Evolutionary conservation across 306 rosid species (phyloP).

Genomic region (Rosa chinensis): DNA sequence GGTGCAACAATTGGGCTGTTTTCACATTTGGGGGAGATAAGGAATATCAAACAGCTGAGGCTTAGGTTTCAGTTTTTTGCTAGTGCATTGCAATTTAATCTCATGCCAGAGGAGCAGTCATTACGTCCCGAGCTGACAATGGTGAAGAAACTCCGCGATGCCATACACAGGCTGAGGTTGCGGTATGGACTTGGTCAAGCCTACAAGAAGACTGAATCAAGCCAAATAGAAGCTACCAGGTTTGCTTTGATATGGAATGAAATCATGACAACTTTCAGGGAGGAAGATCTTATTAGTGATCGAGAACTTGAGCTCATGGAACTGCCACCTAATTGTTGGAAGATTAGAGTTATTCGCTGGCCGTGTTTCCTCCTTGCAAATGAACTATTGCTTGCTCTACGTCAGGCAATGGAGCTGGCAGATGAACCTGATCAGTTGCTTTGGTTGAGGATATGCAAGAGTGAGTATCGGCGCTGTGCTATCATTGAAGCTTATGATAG

Average conservation of each 20-base stretch:
- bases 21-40: conserved; percentile 92
- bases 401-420: conserved; percentile 73
- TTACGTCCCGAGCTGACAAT: conserved; percentile 38
- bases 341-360: conserved; percentile 88
- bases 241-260: conserved; percentile 98
- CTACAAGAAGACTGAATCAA: conserved; percentile 74
- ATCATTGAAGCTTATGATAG: conserved; percentile 87
- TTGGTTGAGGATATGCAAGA: conserved; percentile 85
- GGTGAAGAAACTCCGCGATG: conserved; percentile 76
- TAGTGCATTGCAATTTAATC: conserved; percentile 85
- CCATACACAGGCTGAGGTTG: conserved; percentile 69
- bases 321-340: conserved; percentile 82
- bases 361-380: conserved; percentile 82
- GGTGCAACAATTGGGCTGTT: conserved; percentile 75
- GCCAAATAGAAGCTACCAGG: conserved; percentile 71
- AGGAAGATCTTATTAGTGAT: conserved; percentile 91
- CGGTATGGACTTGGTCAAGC: conserved; percentile 81
- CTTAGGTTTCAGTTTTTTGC: conserved; percentile 95
- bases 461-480: conserved; percentile 85
- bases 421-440: conserved; percentile 45
- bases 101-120: conserved; percentile 66
- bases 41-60: conserved; percentile 70
- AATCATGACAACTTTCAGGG: conserved; percentile 80
- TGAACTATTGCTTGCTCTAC: conserved; percentile 80
- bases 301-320: conserved; percentile 73